A percentile compares a stretch with the other conserved stretches of the same genome.
These are phyloP conservation scores for Prunus mira DNA, from an alignment of 306 rosid species.

Conservation along the genomic window DNA sequence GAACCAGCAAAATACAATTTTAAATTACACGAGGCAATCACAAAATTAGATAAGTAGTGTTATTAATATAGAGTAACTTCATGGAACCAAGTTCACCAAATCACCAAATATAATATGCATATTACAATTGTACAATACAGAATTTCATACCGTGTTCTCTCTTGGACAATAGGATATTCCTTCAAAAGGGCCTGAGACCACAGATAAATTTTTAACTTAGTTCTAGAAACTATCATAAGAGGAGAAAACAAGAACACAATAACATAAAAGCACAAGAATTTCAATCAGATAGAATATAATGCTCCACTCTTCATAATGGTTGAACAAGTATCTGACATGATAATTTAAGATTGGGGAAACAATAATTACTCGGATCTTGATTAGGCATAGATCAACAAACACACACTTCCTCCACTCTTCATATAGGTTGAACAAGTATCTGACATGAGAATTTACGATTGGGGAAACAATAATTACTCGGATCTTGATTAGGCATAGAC, in stretches of 20 bases:
- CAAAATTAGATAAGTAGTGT: neutral
- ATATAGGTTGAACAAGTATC: neutral
- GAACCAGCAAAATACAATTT: conserved; percentile 28
- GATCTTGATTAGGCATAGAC: neutral
- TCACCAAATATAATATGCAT: neutral
- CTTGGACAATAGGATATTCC: conserved; percentile 74
- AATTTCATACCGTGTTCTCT: conserved; percentile 56
- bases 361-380: neutral
- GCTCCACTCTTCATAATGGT: neutral
- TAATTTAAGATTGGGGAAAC: neutral
- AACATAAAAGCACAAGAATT: neutral
- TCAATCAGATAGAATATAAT: neutral
- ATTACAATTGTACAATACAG: conserved; percentile 14
- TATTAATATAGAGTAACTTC: neutral
- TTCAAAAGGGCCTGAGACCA: conserved; percentile 73
- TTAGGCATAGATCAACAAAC: neutral
- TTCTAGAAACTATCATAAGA: conserved; percentile 7
- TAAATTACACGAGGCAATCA: neutral
- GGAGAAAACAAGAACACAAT: neutral
- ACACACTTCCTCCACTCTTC: neutral
- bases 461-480: neutral
- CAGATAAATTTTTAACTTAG: conserved; percentile 10
- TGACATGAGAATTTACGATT: neutral
- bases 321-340: neutral
- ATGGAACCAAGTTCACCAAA: neutral